phyloP scores from a whole-genome alignment of 495 filamentous ascomycete species.

The Jackrogersella multiformis region DNA sequence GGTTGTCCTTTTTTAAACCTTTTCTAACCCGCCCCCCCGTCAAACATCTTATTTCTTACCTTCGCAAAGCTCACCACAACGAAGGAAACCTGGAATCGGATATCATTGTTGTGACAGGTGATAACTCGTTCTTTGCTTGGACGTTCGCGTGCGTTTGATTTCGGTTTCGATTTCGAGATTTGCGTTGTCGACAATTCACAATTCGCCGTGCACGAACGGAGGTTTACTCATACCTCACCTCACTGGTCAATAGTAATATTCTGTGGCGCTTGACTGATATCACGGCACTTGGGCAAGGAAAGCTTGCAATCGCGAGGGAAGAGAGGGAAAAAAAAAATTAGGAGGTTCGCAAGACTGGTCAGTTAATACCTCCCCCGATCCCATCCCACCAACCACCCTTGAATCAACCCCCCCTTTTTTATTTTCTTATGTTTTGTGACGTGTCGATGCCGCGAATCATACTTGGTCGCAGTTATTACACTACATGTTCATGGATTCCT shows the following conservation, averaged over 20 bases:
- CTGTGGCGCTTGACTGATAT: slow-evolving; percentile 26
- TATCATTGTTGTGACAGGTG: background rate
- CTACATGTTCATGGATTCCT: slow-evolving; percentile 25
- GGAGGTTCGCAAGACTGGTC: slow-evolving; percentile 43
- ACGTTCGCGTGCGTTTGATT: too few relatives aligned
- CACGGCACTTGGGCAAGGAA: too few relatives aligned
- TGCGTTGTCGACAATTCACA: slow-evolving; percentile 12
- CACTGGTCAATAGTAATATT: slow-evolving; percentile 18
- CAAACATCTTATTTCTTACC: slow-evolving; percentile 12
- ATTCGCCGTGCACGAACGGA: slow-evolving; percentile 1
- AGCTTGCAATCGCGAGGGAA: too few relatives aligned
- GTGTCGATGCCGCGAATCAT: slow-evolving; percentile 42
- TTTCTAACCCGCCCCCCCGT: slow-evolving; percentile 6
- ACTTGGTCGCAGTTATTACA: slow-evolving; percentile 29
- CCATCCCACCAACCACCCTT: slow-evolving; percentile 37
- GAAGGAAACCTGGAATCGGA: slow-evolving; percentile 18
- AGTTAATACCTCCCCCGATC: slow-evolving; percentile 44
- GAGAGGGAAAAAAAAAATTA: slow-evolving; percentile 25
- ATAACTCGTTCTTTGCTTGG: slow-evolving; percentile 28
- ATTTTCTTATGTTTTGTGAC: too few relatives aligned
- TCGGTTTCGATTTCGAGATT: slow-evolving; percentile 11
- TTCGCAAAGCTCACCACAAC: slow-evolving; percentile 5
- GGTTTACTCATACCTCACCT: slow-evolving; percentile 16
- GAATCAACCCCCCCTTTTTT: slow-evolving; percentile 32
- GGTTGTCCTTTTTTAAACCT: slow-evolving; percentile 14